A percentile compares a stretch with the other conserved stretches of the same genome.
Evolutionary conservation across 495 filamentous ascomycete species (phyloP).

Genomic region (Parmelia sp.): DNA sequence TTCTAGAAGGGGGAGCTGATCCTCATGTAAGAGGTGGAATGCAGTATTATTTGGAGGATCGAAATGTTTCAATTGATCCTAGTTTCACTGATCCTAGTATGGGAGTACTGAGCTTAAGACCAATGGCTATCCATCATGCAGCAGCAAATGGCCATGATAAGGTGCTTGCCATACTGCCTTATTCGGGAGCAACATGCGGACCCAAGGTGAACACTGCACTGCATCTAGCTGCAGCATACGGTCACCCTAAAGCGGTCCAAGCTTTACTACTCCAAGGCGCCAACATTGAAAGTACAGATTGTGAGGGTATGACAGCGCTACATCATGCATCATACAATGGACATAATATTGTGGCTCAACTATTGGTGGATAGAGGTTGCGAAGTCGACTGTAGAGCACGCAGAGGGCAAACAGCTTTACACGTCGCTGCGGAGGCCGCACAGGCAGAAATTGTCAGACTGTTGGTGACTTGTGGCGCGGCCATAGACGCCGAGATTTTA

Average conservation of each 20-base stretch:
- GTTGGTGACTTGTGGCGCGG: background rate
- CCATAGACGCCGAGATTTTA: background rate
- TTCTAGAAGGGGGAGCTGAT: background rate
- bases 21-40: background rate
- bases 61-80: background rate
- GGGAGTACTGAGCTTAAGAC: background rate
- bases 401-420: background rate
- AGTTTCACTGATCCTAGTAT: no score
- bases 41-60: background rate
- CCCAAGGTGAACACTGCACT: background rate
- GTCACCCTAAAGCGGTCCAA: background rate
- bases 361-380: background rate
- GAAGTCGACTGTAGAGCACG: background rate
- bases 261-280: background rate
- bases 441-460: background rate
- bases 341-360: background rate
- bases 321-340: background rate
- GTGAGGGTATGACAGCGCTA: background rate
- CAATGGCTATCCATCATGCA: background rate
- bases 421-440: background rate
- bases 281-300: background rate
- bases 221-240: background rate
- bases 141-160: background rate
- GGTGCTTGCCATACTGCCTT: background rate
- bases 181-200: background rate